Conservation (phyloP, 768 basidiomycete species). For the Tulasnella sp. region DNA sequence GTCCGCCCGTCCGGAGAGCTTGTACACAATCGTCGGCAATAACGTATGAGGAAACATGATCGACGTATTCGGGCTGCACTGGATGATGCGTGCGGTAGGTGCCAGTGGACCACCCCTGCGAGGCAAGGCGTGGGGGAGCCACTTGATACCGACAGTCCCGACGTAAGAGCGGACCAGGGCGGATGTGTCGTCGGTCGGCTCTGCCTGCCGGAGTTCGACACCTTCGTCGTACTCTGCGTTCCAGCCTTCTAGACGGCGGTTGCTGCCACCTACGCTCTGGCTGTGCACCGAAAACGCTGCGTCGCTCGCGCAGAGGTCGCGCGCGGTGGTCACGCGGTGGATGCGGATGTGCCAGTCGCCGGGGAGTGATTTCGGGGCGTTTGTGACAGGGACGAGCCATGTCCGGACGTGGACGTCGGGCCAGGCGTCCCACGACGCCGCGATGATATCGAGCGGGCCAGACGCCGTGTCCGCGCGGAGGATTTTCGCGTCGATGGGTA, state of each 20-base stretch:
- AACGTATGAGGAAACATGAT: conserved; percentile 53
- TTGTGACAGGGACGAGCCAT: conserved; percentile 44
- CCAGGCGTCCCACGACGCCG: conserved; percentile 66
- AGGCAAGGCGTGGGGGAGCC: conserved; percentile 26
- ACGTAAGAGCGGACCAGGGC: conserved; percentile 45
- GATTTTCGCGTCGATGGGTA: conserved; percentile 4
- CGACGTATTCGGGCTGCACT: conserved; percentile 61
- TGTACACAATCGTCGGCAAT: conserved; percentile 46
- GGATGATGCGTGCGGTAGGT: conserved; percentile 35
- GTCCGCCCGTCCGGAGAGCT: conserved; percentile 30
- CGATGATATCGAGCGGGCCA: conserved; percentile 34
- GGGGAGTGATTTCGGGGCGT: conserved; percentile 29
- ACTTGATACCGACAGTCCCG: conserved; percentile 50
- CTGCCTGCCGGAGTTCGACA: conserved; percentile 8
- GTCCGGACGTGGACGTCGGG: conserved; percentile 59
- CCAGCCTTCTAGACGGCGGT: conserved; percentile 36
- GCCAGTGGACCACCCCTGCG: background rate
- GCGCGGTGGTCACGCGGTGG: conserved; percentile 44
- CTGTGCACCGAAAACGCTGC: conserved; percentile 61
- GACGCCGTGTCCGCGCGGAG: conserved; percentile 19
- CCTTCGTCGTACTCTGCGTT: conserved; percentile 23
- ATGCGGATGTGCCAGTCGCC: conserved; percentile 56
- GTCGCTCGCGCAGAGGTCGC: conserved; percentile 46
- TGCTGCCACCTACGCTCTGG: conserved; percentile 46
- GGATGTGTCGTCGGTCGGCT: conserved; percentile 26